Conservation (phyloP, 2,329 filamentous ascomycete genomes). For the Trichophyton schoenleinii region DNA sequence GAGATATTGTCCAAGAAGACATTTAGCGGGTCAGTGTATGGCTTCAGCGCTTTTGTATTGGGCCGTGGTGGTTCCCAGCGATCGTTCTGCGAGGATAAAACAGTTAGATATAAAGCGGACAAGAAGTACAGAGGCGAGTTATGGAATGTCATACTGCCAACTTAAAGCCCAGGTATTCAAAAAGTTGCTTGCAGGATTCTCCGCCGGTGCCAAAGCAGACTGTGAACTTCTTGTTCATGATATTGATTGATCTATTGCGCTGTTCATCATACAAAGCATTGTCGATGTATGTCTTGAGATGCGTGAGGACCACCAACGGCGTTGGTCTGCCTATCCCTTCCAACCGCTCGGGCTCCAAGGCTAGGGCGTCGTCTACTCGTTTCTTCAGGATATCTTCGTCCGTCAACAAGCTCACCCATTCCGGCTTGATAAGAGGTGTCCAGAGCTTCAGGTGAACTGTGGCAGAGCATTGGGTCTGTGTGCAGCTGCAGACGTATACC, state of each 20-base stretch:
- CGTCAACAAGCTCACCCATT: constrained; percentile 41
- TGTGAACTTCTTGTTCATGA: constrained; percentile 52
- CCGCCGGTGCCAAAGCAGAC: constrained; percentile 49
- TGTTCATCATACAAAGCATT: constrained; percentile 44
- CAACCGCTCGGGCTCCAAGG: constrained; percentile 41
- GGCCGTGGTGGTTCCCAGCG: constrained; percentile 34
- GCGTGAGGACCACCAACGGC: constrained; percentile 43
- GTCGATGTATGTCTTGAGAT: constrained; percentile 46
- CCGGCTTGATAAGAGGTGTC: constrained; percentile 39
- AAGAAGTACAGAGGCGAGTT: background rate
- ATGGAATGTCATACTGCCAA: constrained; percentile 27
- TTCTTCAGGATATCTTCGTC: constrained; percentile 40
- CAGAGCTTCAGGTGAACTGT: constrained; percentile 39
- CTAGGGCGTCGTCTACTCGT: constrained; percentile 42
- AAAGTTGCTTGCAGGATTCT: constrained; percentile 41
- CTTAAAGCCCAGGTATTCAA: constrained; percentile 47
- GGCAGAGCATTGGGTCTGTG: constrained; percentile 44
- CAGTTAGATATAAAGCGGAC: background rate
- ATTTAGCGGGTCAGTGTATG: constrained; percentile 30
- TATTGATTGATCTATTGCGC: constrained; percentile 43
- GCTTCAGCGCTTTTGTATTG: constrained; percentile 21
- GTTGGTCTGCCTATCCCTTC: constrained; percentile 41
- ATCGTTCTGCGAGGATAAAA: constrained; percentile 16
- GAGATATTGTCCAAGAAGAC: constrained; percentile 48
- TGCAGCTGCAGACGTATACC: constrained; percentile 46